Percentiles rank a stretch among this genome's conserved stretches.
These are phyloP conservation scores for Nemophila menziesii DNA, from an alignment of 257 asterid species.

Conservation along the genomic window DNA sequence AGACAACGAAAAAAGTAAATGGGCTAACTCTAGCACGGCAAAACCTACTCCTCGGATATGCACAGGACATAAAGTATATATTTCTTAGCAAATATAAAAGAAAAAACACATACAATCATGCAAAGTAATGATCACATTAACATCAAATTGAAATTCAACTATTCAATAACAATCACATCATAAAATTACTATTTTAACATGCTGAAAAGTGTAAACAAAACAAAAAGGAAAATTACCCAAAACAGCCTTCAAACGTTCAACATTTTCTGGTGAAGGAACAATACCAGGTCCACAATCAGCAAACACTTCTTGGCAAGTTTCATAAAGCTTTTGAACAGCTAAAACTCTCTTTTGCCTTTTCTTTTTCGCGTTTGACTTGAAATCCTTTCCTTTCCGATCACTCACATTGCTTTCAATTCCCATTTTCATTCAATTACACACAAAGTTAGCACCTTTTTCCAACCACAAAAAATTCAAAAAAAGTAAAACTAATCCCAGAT, in stretches of 20 bases:
- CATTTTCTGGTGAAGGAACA: slow-evolving; percentile 61
- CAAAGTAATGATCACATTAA: too few species aligned
- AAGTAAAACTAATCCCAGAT: slow-evolving; percentile 7
- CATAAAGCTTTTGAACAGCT: slow-evolving; percentile 59
- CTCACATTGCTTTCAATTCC: slow-evolving; percentile 44
- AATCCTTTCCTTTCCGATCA: slow-evolving; percentile 36
- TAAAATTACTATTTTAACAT: too few species aligned
- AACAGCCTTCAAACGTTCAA: slow-evolving; percentile 48
- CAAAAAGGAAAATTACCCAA: slow-evolving; percentile 37
- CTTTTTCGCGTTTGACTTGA: slow-evolving; percentile 37
- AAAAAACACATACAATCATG: too few species aligned
- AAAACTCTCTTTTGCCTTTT: slow-evolving; percentile 28
- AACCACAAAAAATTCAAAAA: background rate
- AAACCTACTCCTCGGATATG: too few species aligned
- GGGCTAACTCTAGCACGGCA: too few species aligned
- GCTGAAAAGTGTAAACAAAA: too few species aligned
- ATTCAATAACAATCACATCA: too few species aligned
- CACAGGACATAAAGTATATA: too few species aligned
- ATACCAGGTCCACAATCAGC: slow-evolving; percentile 76
- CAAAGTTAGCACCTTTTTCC: background rate
- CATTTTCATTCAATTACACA: slow-evolving; percentile 32
- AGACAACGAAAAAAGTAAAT: too few species aligned
- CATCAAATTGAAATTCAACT: too few species aligned
- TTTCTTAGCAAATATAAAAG: too few species aligned
- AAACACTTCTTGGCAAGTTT: slow-evolving; percentile 62